phyloP scores from a whole-genome alignment of 2,329 filamentous ascomycete species.

The Akanthomyces muscarius region DNA sequence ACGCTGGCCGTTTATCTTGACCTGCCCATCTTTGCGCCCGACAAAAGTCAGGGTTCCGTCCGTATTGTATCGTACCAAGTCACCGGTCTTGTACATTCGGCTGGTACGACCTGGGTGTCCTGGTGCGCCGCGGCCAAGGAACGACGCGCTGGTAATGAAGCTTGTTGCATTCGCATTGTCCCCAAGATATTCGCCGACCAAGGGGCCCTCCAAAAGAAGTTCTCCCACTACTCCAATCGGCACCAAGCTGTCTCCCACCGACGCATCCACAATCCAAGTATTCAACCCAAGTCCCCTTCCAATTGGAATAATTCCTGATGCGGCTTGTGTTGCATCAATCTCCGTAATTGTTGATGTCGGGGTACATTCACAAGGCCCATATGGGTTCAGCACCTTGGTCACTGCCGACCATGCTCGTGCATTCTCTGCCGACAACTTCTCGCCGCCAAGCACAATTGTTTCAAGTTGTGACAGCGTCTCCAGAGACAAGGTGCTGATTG shows the following conservation, averaged over 20 bases:
- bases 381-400: constrained; percentile 16
- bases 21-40: constrained; percentile 54
- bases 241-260: constrained; percentile 26
- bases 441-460: constrained; percentile 9
- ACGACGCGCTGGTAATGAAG: constrained; percentile 40
- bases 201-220: constrained; percentile 38
- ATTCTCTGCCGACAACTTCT: constrained; percentile 4
- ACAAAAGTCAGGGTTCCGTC: constrained; percentile 42
- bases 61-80: constrained; percentile 40
- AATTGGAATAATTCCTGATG: constrained; percentile 3
- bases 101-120: background rate
- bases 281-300: constrained; percentile 13
- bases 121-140: constrained; percentile 11
- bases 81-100: constrained; percentile 45
- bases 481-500: background rate
- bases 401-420: background rate
- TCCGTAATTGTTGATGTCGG: background rate
- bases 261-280: constrained; percentile 31
- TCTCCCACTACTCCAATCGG: constrained; percentile 34
- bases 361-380: background rate
- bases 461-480: constrained; percentile 2
- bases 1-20: constrained; percentile 57
- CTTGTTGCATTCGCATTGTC: constrained; percentile 42
- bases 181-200: constrained; percentile 48
- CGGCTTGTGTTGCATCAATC: background rate